Conservation (phyloP, 805 yeast species). For the Scheffersomyces stipitis region DNA sequence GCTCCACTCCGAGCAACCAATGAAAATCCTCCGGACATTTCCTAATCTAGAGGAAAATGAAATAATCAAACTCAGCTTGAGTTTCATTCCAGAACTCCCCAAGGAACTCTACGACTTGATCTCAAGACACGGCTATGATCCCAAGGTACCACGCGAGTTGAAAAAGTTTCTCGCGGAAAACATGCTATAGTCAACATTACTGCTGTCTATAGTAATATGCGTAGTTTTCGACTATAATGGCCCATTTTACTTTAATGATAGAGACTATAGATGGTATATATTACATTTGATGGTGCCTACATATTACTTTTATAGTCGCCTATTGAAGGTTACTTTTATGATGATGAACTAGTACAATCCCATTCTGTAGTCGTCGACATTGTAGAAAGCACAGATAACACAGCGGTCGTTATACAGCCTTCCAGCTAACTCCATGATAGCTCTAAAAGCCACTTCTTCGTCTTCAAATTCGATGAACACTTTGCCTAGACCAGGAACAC, state of each 20-base stretch:
- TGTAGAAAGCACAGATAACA: slow-evolving; percentile 61
- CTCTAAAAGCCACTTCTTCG: slow-evolving; percentile 51
- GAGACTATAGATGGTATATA: too few relatives aligned
- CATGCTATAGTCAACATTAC: background rate
- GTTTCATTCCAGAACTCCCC: slow-evolving; percentile 76
- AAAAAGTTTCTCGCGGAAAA: slow-evolving; percentile 11
- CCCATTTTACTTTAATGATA: too few relatives aligned
- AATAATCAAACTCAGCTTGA: slow-evolving; percentile 73
- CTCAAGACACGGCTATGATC: slow-evolving; percentile 62
- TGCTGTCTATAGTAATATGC: too few relatives aligned
- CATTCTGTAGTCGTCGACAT: slow-evolving; percentile 56
- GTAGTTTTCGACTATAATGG: too few relatives aligned
- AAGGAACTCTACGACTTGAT: slow-evolving; percentile 61
- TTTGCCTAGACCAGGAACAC: slow-evolving; percentile 65
- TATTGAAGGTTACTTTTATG: too few relatives aligned
- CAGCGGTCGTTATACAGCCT: slow-evolving; percentile 65
- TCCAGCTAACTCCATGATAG: slow-evolving; percentile 64
- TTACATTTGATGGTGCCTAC: too few relatives aligned
- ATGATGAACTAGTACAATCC: slow-evolving; percentile 27
- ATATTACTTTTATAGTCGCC: too few relatives aligned
- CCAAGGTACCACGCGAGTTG: slow-evolving; percentile 35
- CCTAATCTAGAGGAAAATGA: slow-evolving; percentile 72
- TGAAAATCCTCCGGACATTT: slow-evolving; percentile 69
- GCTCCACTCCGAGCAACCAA: slow-evolving; percentile 65
- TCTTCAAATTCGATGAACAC: slow-evolving; percentile 65